These are phyloP conservation scores for Silene vulgaris DNA, from an alignment of 179 eudicot species.

Conservation along the genomic window DNA sequence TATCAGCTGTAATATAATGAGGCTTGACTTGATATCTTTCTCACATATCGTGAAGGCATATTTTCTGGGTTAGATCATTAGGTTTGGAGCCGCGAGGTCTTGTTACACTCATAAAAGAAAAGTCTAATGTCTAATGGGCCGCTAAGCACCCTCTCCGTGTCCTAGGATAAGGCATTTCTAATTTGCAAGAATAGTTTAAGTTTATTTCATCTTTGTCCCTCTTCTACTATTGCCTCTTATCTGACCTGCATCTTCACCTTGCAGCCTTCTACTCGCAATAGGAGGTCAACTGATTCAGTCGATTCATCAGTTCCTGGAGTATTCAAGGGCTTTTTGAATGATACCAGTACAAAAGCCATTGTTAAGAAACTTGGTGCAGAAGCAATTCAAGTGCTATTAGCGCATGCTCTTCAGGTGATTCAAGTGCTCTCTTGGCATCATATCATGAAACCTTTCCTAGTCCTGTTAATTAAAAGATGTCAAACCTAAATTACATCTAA, in stretches of 20 bases:
- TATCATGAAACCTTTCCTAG: background rate
- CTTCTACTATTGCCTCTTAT: background rate
- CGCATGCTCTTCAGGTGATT: constrained; percentile 77
- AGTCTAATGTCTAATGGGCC: background rate
- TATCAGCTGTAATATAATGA: no score
- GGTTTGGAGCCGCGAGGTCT: background rate
- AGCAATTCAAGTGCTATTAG: constrained; percentile 61
- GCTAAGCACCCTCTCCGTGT: background rate
- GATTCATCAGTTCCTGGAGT: constrained; percentile 46
- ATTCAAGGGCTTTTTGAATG: constrained; percentile 53
- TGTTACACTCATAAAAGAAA: background rate
- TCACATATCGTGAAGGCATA: background rate
- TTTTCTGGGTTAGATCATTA: background rate
- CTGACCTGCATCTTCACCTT: constrained; percentile 25
- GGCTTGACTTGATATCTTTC: constrained; percentile 1
- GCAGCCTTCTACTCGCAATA: constrained; percentile 65
- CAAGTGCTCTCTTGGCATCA: background rate
- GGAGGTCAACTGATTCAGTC: constrained; percentile 45
- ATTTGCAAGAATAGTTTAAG: background rate
- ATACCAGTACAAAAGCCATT: constrained; percentile 46
- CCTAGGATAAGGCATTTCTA: background rate
- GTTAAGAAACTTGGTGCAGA: constrained; percentile 59
- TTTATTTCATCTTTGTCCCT: background rate
- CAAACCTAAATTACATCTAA: background rate
- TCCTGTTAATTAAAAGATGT: background rate